Evolutionary conservation across 1,139 yeast species (phyloP).

Genomic region (Diutina sp.): DNA sequence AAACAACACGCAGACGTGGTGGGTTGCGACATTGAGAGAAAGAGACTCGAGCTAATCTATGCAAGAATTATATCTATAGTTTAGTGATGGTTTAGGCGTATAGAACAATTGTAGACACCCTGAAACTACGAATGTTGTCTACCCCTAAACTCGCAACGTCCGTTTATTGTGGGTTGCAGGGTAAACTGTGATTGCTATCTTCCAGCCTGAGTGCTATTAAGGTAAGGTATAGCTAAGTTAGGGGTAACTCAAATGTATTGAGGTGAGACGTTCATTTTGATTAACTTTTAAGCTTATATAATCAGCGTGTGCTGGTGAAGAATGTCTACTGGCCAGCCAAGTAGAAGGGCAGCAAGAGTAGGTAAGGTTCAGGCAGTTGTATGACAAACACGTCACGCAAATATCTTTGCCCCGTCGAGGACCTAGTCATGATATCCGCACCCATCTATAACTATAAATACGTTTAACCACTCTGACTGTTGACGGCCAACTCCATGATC

Average conservation of each 20-base stretch:
- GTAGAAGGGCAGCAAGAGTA: not conserved
- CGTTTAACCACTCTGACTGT: constrained; percentile 35
- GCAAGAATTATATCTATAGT: too few relatives aligned
- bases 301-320: not conserved
- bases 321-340: not conserved
- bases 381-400: not conserved
- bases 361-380: not conserved
- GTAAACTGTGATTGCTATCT: too few relatives aligned
- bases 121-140: too few relatives aligned
- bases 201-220: too few relatives aligned
- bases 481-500: constrained; percentile 94
- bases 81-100: too few relatives aligned
- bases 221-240: too few relatives aligned
- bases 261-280: not conserved
- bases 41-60: not conserved
- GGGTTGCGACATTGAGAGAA: not conserved
- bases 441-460: not conserved
- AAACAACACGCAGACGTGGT: not conserved
- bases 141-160: too few relatives aligned
- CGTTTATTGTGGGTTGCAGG: too few relatives aligned
- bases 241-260: too few relatives aligned
- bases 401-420: not conserved
- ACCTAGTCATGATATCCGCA: not conserved
- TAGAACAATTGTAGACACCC: too few relatives aligned
- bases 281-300: not conserved